Evolutionary conservation across 129 eudicot species (phyloP).

Genomic region (Heracleum sosnowskyi): DNA sequence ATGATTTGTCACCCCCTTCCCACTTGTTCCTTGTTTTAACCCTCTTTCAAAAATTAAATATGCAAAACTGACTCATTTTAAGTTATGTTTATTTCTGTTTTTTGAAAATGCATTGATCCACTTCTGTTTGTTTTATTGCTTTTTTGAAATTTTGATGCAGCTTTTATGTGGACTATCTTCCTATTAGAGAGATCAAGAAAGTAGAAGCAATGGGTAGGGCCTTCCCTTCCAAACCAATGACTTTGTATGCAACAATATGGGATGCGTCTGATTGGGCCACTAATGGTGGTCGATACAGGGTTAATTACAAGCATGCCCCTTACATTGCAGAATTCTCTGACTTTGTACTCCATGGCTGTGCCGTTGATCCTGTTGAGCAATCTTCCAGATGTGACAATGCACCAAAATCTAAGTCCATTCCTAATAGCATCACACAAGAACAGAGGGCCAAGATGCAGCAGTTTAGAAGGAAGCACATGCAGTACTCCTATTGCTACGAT

Average conservation of each 20-base stretch:
- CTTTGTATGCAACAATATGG: constrained; percentile 89
- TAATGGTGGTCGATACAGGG: constrained; percentile 74
- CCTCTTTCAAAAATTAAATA: neutral
- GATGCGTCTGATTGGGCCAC: constrained; percentile 96
- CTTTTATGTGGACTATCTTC: constrained; percentile 80
- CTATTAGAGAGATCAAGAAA: constrained; percentile 80
- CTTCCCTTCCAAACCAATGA: constrained; percentile 95
- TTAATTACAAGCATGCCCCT: constrained; percentile 62
- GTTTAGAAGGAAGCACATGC: constrained; percentile 66
- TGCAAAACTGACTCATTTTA: neutral
- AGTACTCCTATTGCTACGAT: constrained; percentile 86
- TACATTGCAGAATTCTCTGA: constrained; percentile 73
- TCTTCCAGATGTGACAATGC: constrained; percentile 37
- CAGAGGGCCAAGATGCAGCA: constrained; percentile 61
- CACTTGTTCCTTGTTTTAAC: constrained; percentile 2
- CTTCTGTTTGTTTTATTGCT: neutral
- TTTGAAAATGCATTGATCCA: neutral
- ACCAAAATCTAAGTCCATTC: constrained; percentile 24
- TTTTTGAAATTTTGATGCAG: constrained; percentile 25
- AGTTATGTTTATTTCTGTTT: neutral
- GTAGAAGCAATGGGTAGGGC: constrained; percentile 74
- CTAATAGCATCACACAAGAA: constrained; percentile 35
- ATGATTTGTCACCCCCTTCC: neutral
- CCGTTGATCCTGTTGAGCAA: constrained; percentile 62
- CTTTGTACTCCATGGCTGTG: constrained; percentile 81